Base-by-base conservation (phyloP, 1,139 yeast genomes). In the Tardiomyces blankii region DNA sequence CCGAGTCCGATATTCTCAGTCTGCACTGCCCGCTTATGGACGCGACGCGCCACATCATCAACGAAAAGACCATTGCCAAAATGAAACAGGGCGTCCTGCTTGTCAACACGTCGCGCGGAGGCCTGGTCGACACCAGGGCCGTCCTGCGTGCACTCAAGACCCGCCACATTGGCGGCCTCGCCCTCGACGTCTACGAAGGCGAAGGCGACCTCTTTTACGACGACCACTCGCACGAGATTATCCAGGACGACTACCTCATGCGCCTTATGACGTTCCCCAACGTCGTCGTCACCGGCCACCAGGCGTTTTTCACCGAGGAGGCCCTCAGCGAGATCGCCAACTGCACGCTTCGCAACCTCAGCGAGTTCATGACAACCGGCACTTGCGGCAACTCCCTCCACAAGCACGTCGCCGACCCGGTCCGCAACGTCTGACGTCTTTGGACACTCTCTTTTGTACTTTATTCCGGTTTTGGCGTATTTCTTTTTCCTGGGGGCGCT, bases 131-230 rank as follows among this genome's bases (percentile, higher is more conserved):
- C 57, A 91, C 84, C 57, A 57, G 63, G 11, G 82, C 80, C 7
- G 64, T 88, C 48, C 73, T 80, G 9, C 71, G 70, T 18, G 78
- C 79, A 12, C 70, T 88, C 56, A 76, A 81, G 55, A 62, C 70
- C 1, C 93, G 94, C 18, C 80, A 84, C 56, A 75, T 88, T 40
- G 78, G 82, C 7, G 53, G 57, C 14, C 67, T 57, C 11, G 68
- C 66, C 14, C 64, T 88, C 39, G 96, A 88, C 61, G 96, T 88
- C 32, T 83, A 82, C 64, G 93, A 83, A 60, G 67, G 71, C 52
- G 95, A 85, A 64, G 42, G 45, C 14, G 51, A 47, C 8, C 40
- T 55, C 25, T 55, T 54, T 41, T 54, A 51, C 42, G 48, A 52
- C 38, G 60, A 56, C 43, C 48, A 51, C 23, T 51, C 56, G 11